phyloP scores from a whole-genome alignment of 306 rosid genomes.

The Quercus suber region DNA sequence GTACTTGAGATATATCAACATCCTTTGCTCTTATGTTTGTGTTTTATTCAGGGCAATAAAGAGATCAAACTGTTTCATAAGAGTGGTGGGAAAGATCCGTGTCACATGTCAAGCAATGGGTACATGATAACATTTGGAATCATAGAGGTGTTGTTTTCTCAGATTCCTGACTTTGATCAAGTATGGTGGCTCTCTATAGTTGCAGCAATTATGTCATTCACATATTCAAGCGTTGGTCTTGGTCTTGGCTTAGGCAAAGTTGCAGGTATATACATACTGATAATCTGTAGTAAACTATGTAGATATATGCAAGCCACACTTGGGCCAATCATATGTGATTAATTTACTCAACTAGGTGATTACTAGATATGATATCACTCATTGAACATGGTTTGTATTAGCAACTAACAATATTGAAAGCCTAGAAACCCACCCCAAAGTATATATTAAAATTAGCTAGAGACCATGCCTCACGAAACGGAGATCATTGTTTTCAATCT shows the following conservation, averaged over 20 bases:
- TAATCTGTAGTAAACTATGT: not conserved
- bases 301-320: not conserved
- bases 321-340: not conserved
- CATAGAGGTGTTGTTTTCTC: slow-evolving; percentile 64
- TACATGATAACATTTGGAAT: slow-evolving; percentile 74
- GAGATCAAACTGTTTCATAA: slow-evolving; percentile 69
- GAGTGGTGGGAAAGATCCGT: slow-evolving; percentile 72
- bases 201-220: slow-evolving; percentile 75
- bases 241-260: slow-evolving; percentile 66
- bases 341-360: not conserved
- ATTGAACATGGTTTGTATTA: not conserved
- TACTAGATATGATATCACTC: not conserved
- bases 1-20: not conserved
- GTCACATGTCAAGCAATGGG: slow-evolving; percentile 79
- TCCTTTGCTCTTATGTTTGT: not conserved
- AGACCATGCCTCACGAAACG: no score
- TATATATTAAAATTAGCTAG: no score
- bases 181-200: slow-evolving; percentile 82
- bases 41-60: slow-evolving; percentile 55
- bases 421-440: no score
- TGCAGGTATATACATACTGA: slow-evolving; percentile 38
- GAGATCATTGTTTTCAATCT: no score
- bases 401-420: no score
- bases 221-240: slow-evolving; percentile 59
- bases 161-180: slow-evolving; percentile 71